phyloP scores from a whole-genome alignment of 345 rosid species.

The Euphorbia tirucalli region DNA sequence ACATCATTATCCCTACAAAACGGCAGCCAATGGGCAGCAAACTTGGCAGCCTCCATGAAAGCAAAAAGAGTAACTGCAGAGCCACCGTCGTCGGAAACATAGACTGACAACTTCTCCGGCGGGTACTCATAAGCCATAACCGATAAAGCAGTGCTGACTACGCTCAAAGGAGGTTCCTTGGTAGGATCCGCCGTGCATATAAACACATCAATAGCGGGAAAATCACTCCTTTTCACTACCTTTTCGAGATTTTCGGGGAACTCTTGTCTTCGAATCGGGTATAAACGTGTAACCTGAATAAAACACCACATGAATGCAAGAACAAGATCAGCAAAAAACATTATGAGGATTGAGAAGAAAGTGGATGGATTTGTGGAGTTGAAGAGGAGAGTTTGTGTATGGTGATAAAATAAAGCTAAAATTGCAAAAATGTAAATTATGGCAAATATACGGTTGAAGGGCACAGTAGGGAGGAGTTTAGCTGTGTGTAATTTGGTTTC shows the following conservation, averaged over 20 bases:
- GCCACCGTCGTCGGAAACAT: conserved; percentile 29
- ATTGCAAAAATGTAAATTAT: conserved; percentile 13
- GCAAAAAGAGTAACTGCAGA: conserved; percentile 24
- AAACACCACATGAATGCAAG: conserved; percentile 69
- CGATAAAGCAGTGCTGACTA: conserved; percentile 70
- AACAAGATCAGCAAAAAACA: conserved; percentile 47
- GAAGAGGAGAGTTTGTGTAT: conserved; percentile 31
- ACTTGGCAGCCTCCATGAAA: conserved; percentile 28
- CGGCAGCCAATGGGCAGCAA: conserved; percentile 27
- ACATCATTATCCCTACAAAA: conserved; percentile 16
- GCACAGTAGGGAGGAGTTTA: conserved; percentile 23
- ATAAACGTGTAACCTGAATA: conserved; percentile 35
- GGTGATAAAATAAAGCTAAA: conserved; percentile 17
- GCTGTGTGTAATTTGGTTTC: conserved; percentile 29
- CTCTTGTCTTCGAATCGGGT: conserved; percentile 44
- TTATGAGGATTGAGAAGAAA: conserved; percentile 14
- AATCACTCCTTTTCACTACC: conserved; percentile 5
- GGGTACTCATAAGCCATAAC: conserved; percentile 83
- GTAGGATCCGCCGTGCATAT: conserved; percentile 44
- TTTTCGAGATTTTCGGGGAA: conserved; percentile 18
- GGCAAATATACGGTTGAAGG: conserved; percentile 20
- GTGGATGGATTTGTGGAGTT: conserved; percentile 16
- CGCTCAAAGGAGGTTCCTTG: conserved; percentile 33
- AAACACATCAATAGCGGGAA: conserved; percentile 50
- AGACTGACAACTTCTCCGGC: conserved; percentile 57